phyloP scores from a whole-genome alignment of 495 filamentous ascomycete genomes.

The Penicillium manginii region DNA sequence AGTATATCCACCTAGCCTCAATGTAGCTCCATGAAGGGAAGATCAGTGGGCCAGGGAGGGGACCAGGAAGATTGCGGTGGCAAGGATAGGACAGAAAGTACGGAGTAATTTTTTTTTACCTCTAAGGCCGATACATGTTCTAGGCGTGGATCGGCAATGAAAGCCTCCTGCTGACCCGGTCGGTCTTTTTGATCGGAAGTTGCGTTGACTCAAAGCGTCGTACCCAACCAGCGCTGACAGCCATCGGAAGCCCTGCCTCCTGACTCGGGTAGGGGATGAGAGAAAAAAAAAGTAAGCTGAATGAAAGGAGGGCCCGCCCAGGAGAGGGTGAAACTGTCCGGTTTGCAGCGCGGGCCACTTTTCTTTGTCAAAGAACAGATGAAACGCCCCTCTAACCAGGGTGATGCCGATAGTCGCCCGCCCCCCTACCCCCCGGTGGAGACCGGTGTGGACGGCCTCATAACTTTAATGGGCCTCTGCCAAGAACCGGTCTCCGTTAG shows the following conservation, averaged over 20 bases:
- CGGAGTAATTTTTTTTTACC: no score
- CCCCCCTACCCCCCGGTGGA: constrained; percentile 5
- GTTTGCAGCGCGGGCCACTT: constrained; percentile 14
- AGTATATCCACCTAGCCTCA: no score
- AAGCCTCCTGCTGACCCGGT: constrained; percentile 1
- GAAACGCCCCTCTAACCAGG: constrained; percentile 19
- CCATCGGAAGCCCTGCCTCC: neutral
- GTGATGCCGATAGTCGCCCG: constrained; percentile 6
- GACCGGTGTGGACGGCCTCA: neutral
- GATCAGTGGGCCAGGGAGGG: constrained; percentile 1
- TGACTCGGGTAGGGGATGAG: neutral
- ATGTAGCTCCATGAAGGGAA: neutral
- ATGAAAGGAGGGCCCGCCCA: neutral
- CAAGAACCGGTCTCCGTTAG: constrained; percentile 5
- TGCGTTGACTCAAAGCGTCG: neutral
- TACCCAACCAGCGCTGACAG: neutral
- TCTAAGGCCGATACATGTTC: neutral
- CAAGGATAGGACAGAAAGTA: neutral
- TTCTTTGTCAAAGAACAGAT: constrained; percentile 22
- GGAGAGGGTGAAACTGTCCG: constrained; percentile 4
- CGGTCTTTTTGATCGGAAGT: neutral
- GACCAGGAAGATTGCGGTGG: neutral
- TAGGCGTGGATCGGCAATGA: constrained; percentile 1
- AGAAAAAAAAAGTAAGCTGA: neutral
- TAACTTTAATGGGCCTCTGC: constrained; percentile 17